Base-by-base conservation (phyloP, 805 yeast species). In the Schizosaccharomyces octosporus region DNA sequence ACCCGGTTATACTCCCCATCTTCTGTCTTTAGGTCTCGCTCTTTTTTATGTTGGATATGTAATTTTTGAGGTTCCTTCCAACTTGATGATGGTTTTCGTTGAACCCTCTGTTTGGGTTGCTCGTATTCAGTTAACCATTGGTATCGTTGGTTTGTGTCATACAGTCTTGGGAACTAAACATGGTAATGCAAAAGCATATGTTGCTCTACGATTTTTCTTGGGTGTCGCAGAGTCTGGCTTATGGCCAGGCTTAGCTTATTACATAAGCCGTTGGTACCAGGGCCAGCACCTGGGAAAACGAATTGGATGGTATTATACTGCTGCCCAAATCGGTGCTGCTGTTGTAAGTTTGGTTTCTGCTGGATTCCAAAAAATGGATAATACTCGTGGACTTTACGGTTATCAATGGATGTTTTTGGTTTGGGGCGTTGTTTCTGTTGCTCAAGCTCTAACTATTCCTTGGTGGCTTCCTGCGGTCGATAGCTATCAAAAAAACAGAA, bases 381-480 rank as follows among this genome's bases (percentile, higher is more conserved):
- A 82, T 63, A 72, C 66, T 19, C 72, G 79, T 41, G 95, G 95
- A 1, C 74, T 75, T 63, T 78, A 82, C 59, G 95, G 95, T 41
- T 87, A 87, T 83, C 87, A 84, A 72, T 87, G 94, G 95, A 77
- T 85, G 76, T 87, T 81, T 71, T 74, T 87, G 63, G 77, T 83
- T 5, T 87, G 86, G 68, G 95, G 95, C 6, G 73, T 78, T 21
- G 70, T 85, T 57, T 84, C 94, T 13, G 72, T 83, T 0, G 71
- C 74, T 48, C 79, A 80, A 54, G 94, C 94, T 15, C 69, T 85
- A 17, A 64, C 77, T 1, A 74, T 87, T 59, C 68, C 83, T 24
- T 82, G 90, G 85, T 86, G 94, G 94, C 77, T 87, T 51, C 95
- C 95, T 0, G 94, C 85, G 67, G 76, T 90, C 63, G 93, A 93